phyloP scores from a whole-genome alignment of 768 basidiomycete genomes.

The Cystobasidium tubakii region DNA sequence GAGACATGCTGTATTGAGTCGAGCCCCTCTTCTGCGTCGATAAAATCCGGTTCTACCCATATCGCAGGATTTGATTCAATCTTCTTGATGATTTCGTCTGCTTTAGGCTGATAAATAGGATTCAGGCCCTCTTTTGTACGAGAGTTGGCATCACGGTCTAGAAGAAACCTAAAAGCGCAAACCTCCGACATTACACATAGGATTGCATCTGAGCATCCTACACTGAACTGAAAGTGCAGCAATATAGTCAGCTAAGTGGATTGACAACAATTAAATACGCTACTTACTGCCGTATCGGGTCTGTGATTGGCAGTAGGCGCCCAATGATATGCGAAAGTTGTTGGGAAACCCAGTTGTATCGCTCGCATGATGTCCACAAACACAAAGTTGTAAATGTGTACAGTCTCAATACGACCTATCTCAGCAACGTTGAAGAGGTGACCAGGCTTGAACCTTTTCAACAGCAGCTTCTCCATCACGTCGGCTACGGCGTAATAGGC shows the following conservation, averaged over 20 bases:
- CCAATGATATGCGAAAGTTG: slow-evolving; percentile 1
- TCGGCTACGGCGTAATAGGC: slow-evolving; percentile 1
- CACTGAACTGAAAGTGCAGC: not conserved
- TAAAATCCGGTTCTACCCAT: not conserved
- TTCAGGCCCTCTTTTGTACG: not conserved
- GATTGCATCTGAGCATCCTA: not conserved
- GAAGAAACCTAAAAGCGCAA: not conserved
- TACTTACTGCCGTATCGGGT: not conserved
- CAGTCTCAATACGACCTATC: not conserved
- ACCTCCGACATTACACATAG: slow-evolving; percentile 3
- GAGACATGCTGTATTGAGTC: slow-evolving; percentile 23
- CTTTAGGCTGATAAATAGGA: not conserved
- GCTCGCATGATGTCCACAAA: not conserved
- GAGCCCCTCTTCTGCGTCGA: not conserved
- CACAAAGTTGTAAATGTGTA: not conserved
- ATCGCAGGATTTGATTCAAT: not conserved
- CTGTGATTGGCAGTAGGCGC: not conserved
- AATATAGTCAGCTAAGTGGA: too few species aligned
- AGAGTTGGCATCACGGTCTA: not conserved
- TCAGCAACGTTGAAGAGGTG: not conserved
- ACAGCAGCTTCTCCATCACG: slow-evolving; percentile 2
- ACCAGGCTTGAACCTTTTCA: not conserved
- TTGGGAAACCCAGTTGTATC: not conserved
- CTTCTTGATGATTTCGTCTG: not conserved
- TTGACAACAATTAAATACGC: too few species aligned